Conservation (phyloP, 805 yeast genomes). For the Monosporozyma aquatica region DNA sequence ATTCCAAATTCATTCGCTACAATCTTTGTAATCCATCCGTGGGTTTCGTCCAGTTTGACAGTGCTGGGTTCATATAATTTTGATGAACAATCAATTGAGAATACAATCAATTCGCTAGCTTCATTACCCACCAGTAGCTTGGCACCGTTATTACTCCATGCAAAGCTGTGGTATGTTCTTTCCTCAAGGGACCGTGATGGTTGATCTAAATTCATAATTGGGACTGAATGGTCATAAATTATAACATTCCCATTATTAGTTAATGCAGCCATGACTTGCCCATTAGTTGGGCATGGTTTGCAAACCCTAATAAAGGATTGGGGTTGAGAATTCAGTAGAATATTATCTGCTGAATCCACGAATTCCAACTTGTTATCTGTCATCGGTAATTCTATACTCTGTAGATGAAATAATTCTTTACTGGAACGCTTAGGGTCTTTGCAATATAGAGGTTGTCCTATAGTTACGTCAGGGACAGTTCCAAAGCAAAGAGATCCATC, state of each 20-base stretch:
- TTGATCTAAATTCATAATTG: constrained; percentile 18
- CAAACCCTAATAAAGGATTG: constrained; percentile 16
- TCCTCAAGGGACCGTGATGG: constrained; percentile 4
- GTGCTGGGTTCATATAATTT: neutral
- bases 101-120: constrained; percentile 16
- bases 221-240: constrained; percentile 12
- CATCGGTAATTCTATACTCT: constrained; percentile 14
- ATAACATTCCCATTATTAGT: constrained; percentile 25
- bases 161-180: constrained; percentile 22
- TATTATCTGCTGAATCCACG: constrained; percentile 16
- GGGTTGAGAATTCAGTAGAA: constrained; percentile 25
- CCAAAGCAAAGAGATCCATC: constrained; percentile 25
- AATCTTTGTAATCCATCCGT: constrained; percentile 20
- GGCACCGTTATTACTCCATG: constrained; percentile 21
- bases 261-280: constrained; percentile 18
- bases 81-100: neutral
- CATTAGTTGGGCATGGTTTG: constrained; percentile 16
- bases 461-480: constrained; percentile 22
- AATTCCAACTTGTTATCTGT: constrained; percentile 24
- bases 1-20: constrained; percentile 10
- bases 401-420: constrained; percentile 22
- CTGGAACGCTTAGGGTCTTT: constrained; percentile 12
- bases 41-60: neutral
- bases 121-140: constrained; percentile 23
- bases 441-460: constrained; percentile 22